Base-by-base conservation (phyloP, 257 asterid species). In the Linderniella brevidens region DNA sequence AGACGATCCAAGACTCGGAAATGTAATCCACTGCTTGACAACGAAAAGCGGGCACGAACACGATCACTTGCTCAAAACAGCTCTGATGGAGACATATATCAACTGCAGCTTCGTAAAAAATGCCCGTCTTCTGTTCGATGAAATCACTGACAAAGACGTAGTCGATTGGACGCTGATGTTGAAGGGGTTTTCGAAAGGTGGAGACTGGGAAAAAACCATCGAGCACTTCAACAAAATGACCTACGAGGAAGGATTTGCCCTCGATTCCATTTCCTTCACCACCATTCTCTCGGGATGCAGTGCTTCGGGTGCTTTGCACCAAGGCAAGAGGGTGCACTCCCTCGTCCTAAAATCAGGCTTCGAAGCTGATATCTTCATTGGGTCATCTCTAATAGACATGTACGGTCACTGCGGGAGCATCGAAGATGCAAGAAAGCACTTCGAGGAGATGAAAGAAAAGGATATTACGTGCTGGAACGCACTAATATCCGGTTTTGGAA, bases 381-480 rank as follows among this genome's bases (percentile, higher is more conserved):
- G 80, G 52, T 71, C 84, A 38, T 41, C 54, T 16, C 19, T 60
- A 12, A 72, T 78, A 49, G 78, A 67, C 64, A 74, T 74, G 85
- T 75, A 75, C 50, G 70, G 68, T 46, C 72, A 72, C 40, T 78
- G 78, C 53, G 78, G 70, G 9, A 46, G 51, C 7, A 59, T 75
- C 43, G 19, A 14, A 11, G 71, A 69, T 47, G 76, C 72, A 4
- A 47, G 37, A 38, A 50, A 52, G 16, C 62, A 53, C 46, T 78
- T 78, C 5, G 56, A 58, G 4, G 41, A 12, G 52, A 72, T 72
- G 77, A 58, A 44, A 17, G 62, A 41, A 29, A 72, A 64, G 55
- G 88, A 78, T 45, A 71, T 65, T 15, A 71, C 66, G 0, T 74
- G 84, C 56, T 78, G 84, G 84, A 78, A 75, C 32, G 73, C 77